These are phyloP conservation scores for Rosa multiflora DNA, from an alignment of 306 rosid genomes.

Conservation along the genomic window DNA sequence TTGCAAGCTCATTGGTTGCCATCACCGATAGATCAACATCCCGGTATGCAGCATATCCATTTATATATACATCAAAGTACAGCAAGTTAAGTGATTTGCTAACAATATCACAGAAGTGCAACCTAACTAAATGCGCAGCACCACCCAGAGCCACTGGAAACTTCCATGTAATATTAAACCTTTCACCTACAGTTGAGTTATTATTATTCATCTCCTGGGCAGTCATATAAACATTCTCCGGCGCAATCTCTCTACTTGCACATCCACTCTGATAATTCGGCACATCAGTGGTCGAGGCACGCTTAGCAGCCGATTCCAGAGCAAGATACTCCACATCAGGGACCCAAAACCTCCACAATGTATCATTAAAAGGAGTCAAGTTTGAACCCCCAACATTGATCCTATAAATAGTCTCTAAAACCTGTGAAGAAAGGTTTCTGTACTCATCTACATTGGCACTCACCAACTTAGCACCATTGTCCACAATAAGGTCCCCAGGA, in stretches of 20 bases:
- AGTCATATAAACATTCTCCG: slow-evolving; percentile 85
- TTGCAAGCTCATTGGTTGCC: slow-evolving; percentile 54
- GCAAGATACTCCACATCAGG: slow-evolving; percentile 79
- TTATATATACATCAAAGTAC: slow-evolving; percentile 81
- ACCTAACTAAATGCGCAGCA: slow-evolving; percentile 56
- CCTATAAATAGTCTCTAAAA: slow-evolving; percentile 78
- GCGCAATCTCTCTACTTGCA: slow-evolving; percentile 68
- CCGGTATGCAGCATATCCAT: slow-evolving; percentile 62
- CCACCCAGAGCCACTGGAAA: slow-evolving; percentile 55
- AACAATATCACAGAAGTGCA: slow-evolving; percentile 94
- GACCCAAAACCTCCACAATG: slow-evolving; percentile 91
- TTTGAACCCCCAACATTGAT: slow-evolving; percentile 78
- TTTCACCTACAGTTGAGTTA: slow-evolving; percentile 38
- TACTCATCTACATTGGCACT: slow-evolving; percentile 46
- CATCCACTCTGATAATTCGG: slow-evolving; percentile 76
- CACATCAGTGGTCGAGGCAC: slow-evolving; percentile 43
- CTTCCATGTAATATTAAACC: slow-evolving; percentile 80
- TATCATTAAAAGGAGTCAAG: slow-evolving; percentile 88
- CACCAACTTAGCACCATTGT: slow-evolving; percentile 62
- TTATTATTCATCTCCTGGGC: slow-evolving; percentile 84
- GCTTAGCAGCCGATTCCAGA: slow-evolving; percentile 65
- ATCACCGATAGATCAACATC: slow-evolving; percentile 80
- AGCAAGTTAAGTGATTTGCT: slow-evolving; percentile 60
- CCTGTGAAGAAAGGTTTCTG: slow-evolving; percentile 53
- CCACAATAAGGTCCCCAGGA: slow-evolving; percentile 67